Evolutionary conservation across 202 grass and related monocot species (phyloP), one percentile per base, ranked within the genome.

Genomic region (Musa balbisiana): DNA sequence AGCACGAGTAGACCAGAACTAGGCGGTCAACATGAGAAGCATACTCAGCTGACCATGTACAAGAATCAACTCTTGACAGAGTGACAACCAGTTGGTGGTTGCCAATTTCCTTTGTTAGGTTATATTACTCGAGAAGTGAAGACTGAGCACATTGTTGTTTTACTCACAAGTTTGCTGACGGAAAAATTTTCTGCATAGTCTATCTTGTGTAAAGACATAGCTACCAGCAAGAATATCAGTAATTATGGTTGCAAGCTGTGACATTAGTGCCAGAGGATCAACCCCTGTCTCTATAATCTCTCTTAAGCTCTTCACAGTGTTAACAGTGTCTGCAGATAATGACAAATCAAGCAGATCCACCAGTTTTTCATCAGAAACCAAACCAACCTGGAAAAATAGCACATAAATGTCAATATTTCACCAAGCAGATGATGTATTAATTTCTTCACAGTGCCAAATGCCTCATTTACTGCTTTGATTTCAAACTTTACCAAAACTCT

Each of bases 141-240:
- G 58, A 17, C 8, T 64, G 62, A 68, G 33, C 20, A 69, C 23
- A 72, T 26, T 43, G 22, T 26, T 49, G 4, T 70, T 70, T 21
- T 74, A 82, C 89, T 92, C 84, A 96, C 93, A 74, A 19, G 83
- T 84, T 55, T 58, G 69, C 75, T 70, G 84, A 69, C 79, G 85
- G 78, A 96, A 96, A 81, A 96, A 96, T 69, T 88, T 90, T 74
- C 88, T 88, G 6, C 73, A 84, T 58, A 71, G 69, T 73, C 83
- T 88, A 73, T 88, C 87, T 78, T 21, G 79, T 83, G 87, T 85
- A 62, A 91, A 87, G 17, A 63, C 64, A 83, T 92, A 87, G 4
- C 84, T 85, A 78, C 93, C 93, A 84, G 90, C 90, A 78, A 97
- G 88, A 82, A 93, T 91, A 83, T 97, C 93, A 33, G 88, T 97